Conservation (phyloP, 306 rosid species). For the Quercus engelmannii region DNA sequence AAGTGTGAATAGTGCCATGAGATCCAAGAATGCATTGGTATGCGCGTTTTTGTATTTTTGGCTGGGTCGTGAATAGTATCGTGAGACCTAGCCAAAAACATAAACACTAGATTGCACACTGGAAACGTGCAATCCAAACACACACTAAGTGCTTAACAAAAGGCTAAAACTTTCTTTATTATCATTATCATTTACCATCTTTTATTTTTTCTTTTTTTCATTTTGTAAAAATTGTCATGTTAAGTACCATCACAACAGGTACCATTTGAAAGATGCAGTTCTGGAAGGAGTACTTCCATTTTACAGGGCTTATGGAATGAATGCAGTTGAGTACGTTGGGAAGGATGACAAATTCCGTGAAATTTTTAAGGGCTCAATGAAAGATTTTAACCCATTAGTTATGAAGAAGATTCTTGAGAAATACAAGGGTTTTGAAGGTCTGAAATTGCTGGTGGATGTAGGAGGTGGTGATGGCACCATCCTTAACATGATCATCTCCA, state of each 20-base stretch:
- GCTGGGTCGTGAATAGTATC: too few relatives aligned
- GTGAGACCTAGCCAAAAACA: too few relatives aligned
- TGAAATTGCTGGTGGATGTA: slow-evolving; percentile 16
- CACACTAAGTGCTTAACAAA: background rate
- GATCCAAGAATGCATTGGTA: too few relatives aligned
- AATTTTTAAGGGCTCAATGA: slow-evolving; percentile 10
- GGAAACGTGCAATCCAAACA: too few relatives aligned
- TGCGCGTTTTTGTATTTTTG: too few relatives aligned
- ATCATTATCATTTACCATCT: background rate
- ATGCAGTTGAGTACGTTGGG: background rate
- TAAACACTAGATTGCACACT: too few relatives aligned
- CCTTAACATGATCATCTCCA: slow-evolving; percentile 25
- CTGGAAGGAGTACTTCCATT: slow-evolving; percentile 26
- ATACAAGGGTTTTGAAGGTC: slow-evolving; percentile 21
- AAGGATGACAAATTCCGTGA: slow-evolving; percentile 18
- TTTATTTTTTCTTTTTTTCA: background rate
- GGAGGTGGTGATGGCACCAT: slow-evolving; percentile 22
- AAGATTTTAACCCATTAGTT: slow-evolving; percentile 9
- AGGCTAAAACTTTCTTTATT: background rate
- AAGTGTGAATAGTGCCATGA: too few relatives aligned
- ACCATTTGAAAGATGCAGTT: slow-evolving; percentile 27
- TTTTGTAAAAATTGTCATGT: background rate
- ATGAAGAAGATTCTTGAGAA: slow-evolving; percentile 7
- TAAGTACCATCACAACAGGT: background rate
- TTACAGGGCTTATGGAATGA: slow-evolving; percentile 13